Evolutionary conservation across 768 basidiomycete species (phyloP).

Genomic region (Podaxis carcinomalis): DNA sequence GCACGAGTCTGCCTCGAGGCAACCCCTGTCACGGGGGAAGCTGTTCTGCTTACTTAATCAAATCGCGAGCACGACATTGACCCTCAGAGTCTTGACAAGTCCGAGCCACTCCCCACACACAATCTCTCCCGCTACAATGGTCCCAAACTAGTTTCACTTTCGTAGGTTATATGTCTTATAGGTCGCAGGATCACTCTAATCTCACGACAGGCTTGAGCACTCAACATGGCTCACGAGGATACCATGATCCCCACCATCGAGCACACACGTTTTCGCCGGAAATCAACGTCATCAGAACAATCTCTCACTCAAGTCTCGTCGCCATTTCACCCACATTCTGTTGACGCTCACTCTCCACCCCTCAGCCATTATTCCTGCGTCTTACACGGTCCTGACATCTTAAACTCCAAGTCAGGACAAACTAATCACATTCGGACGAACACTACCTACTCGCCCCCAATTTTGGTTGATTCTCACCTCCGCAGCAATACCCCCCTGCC

Average conservation of each 20-base stretch:
- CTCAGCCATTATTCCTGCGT: neutral
- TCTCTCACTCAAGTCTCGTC: neutral
- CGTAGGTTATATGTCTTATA: neutral
- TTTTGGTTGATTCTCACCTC: neutral
- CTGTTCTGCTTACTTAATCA: neutral
- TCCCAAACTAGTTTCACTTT: neutral
- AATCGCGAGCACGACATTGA: neutral
- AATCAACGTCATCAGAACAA: neutral
- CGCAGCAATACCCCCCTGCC: neutral
- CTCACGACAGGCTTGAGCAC: neutral
- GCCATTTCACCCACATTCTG: neutral
- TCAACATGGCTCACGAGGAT: neutral
- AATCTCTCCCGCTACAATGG: neutral
- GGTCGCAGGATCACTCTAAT: neutral
- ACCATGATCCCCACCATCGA: conserved; percentile 1
- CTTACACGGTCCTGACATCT: neutral
- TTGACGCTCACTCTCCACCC: neutral
- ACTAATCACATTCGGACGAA: neutral
- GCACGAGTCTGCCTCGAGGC: conserved; percentile 12
- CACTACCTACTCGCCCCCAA: neutral
- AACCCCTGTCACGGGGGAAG: neutral
- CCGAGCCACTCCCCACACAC: neutral
- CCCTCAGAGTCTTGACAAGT: neutral
- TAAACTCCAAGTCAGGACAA: neutral
- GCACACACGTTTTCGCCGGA: conserved; percentile 6